Percentiles rank a stretch among this genome's conserved stretches.
Evolutionary conservation across 441 rosid species (phyloP).

Genomic region (Populus hybrid): DNA sequence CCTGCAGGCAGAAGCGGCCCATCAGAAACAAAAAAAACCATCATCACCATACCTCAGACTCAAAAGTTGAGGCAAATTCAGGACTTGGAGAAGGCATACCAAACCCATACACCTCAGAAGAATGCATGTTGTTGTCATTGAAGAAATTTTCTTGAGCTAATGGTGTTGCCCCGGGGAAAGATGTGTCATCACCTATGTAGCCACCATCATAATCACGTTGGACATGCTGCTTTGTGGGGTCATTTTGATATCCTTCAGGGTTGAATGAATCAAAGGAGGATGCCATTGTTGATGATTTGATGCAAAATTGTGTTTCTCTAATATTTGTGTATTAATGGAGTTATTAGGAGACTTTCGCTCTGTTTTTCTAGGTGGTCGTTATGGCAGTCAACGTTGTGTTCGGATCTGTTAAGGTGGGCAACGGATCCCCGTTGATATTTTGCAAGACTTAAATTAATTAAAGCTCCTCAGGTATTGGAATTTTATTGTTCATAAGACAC

Average conservation of each 20-base stretch:
- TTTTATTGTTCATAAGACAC: no score
- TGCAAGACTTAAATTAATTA: background rate
- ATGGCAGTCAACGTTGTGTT: background rate
- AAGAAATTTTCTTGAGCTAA: conserved; percentile 15
- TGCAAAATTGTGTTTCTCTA: background rate
- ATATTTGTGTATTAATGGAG: background rate
- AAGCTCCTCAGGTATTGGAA: background rate
- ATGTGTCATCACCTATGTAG: conserved; percentile 26
- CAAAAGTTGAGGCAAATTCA: conserved; percentile 47
- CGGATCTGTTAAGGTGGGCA: background rate
- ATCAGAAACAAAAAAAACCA: conserved; percentile 34
- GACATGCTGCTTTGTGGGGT: conserved; percentile 8
- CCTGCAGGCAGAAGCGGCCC: conserved; percentile 64
- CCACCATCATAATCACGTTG: conserved; percentile 27
- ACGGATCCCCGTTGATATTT: background rate
- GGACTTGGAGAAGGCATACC: conserved; percentile 34
- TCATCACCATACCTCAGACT: conserved; percentile 19
- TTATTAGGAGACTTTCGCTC: background rate
- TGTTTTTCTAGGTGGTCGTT: background rate
- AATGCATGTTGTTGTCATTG: conserved; percentile 23
- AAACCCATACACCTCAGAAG: conserved; percentile 46
- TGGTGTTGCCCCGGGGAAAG: conserved; percentile 16
- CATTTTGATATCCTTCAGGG: conserved; percentile 19
- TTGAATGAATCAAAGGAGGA: conserved; percentile 32
- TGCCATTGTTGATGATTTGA: conserved; percentile 28